Base-by-base conservation (phyloP, 768 basidiomycete genomes). In the Naganishia randhawae region DNA sequence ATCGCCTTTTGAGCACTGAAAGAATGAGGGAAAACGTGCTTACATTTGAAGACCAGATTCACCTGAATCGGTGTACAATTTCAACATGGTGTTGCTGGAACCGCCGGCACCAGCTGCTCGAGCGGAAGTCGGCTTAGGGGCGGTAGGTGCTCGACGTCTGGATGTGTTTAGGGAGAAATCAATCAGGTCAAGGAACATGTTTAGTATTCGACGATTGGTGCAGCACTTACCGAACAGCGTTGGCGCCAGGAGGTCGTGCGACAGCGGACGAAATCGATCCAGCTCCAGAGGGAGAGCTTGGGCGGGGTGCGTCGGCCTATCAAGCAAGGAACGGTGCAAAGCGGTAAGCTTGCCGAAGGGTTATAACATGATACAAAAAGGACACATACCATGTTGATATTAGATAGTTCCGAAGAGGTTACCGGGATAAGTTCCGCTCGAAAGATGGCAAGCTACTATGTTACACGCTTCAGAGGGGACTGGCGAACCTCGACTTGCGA, bases 81-180 rank as follows among this genome's bases (percentile, higher is more conserved):
- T 92, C 77, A 99, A 86, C 96, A 99, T 98, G 67, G 96, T 99
- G 83, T 92, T 95, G 67, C 89, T 91, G 41, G 91, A 93, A 65
- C 96, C 96, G 64, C 96, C 96, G 67, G 92, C 92, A 48, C 95
- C 93, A 31, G 94, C 92, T 45, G 92, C 88, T 68, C 94, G 88
- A 33, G 88, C 80, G 0, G 92, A 94, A 78, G 92, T 93, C 29
- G 93, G 92, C 80, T 85, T 87, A 54, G 88, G 75, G 33, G 78
- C 71, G 17, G 77, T 74, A 14, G 78, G 72, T 25, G 77, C 78
- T 63, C 78, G 71, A 55, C 78, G 78, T 70, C 78, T 79, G 57
- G 25, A 17, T 16, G 29, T n/a, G 37, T 11, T 31, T 6, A 27
- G 11, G 11, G 41, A 35, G 29, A 29, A 4, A n/a, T 37, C 17